These are phyloP conservation scores for Cubamyces sp. DNA, from an alignment of 768 basidiomycete genomes.

Conservation along the genomic window DNA sequence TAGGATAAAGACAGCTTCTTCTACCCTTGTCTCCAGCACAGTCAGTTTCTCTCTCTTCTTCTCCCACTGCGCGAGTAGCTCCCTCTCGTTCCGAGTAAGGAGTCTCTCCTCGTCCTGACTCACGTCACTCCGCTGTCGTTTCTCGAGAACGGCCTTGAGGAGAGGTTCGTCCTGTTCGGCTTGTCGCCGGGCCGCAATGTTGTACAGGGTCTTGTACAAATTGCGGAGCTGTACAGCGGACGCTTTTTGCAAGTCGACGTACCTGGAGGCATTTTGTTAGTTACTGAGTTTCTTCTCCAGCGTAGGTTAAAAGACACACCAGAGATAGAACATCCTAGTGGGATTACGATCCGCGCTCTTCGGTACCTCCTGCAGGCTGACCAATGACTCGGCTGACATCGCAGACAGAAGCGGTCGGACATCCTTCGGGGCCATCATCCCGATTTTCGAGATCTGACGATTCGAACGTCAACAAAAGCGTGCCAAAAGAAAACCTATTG, in stretches of 20 bases:
- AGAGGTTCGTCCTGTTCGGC: constrained; percentile 71
- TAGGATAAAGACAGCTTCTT: constrained; percentile 87
- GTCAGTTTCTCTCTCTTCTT: constrained; percentile 72
- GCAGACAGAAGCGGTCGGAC: constrained; percentile 79
- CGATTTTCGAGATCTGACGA: constrained; percentile 82
- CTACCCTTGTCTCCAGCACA: constrained; percentile 83
- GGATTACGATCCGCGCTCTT: constrained; percentile 90
- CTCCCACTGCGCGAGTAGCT: constrained; percentile 75
- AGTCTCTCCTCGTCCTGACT: constrained; percentile 73
- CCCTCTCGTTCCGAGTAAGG: constrained; percentile 70
- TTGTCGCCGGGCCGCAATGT: constrained; percentile 74
- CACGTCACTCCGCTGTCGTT: constrained; percentile 82
- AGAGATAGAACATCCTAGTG: constrained; percentile 87
- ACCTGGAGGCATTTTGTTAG: constrained; percentile 54
- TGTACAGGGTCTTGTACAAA: constrained; percentile 90
- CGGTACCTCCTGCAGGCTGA: constrained; percentile 93
- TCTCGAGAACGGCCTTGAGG: constrained; percentile 75
- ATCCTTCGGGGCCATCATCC: constrained; percentile 91
- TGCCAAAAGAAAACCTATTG: not conserved
- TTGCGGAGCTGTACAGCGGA: constrained; percentile 76
- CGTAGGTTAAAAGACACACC: constrained; percentile 49
- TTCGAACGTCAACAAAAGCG: not conserved
- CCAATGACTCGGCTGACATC: constrained; percentile 78
- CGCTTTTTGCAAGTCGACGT: constrained; percentile 84
- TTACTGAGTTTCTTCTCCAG: constrained; percentile 13